Conservation (phyloP, 2,329 filamentous ascomycete species). For the Aspergillus pseudotamarii region DNA sequence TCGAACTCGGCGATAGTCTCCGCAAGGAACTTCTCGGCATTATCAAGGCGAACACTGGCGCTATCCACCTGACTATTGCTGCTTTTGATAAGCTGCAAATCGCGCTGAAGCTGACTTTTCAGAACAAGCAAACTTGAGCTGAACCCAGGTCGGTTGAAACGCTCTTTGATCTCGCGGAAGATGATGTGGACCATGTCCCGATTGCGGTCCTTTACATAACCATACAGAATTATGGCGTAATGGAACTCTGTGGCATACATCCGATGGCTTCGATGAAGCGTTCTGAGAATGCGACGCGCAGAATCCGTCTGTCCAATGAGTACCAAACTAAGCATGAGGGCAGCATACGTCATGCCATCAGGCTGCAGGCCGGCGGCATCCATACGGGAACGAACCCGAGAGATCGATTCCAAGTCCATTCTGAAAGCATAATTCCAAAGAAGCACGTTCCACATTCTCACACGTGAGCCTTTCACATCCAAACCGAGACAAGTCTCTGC, state of each 20-base stretch:
- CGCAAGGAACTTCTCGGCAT: slow-evolving; percentile 42
- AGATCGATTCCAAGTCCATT: slow-evolving; percentile 59
- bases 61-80: slow-evolving; percentile 12
- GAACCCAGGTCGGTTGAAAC: slow-evolving; percentile 36
- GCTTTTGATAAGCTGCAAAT: slow-evolving; percentile 28
- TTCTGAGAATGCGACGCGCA: slow-evolving; percentile 56
- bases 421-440: slow-evolving; percentile 69
- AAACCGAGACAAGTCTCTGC: slow-evolving; percentile 59
- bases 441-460: slow-evolving; percentile 77
- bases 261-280: slow-evolving; percentile 40
- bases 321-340: slow-evolving; percentile 62
- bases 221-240: slow-evolving; percentile 50
- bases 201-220: slow-evolving; percentile 55
- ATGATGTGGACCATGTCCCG: slow-evolving; percentile 54
- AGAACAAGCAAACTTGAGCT: slow-evolving; percentile 41
- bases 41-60: slow-evolving; percentile 29
- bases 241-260: slow-evolving; percentile 47
- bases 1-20: slow-evolving; percentile 42
- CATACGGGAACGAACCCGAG: slow-evolving; percentile 60
- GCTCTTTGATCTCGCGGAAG: slow-evolving; percentile 46
- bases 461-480: slow-evolving; percentile 55
- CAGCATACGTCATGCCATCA: slow-evolving; percentile 62
- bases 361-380: slow-evolving; percentile 51
- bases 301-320: slow-evolving; percentile 56
- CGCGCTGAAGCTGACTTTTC: slow-evolving; percentile 37